Evolutionary conservation across 352 stramenopile genomes (phyloP).

Genomic region (Aphanomyces euteiches): DNA sequence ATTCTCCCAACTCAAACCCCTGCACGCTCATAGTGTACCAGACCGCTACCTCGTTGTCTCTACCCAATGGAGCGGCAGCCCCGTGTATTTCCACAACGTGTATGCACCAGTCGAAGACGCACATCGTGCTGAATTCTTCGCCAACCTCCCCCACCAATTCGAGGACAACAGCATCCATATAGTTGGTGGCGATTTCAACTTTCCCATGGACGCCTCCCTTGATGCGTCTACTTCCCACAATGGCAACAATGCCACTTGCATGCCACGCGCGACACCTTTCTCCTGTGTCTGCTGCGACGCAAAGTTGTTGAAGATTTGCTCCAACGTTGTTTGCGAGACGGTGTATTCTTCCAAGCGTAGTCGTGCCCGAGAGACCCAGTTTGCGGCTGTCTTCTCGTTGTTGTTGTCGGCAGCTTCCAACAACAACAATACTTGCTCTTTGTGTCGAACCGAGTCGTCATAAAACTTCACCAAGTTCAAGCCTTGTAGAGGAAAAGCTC

Average conservation of each 20-base stretch:
- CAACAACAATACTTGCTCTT: too few species aligned
- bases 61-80: background rate
- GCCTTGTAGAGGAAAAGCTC: too few species aligned
- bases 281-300: too few species aligned
- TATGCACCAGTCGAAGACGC: constrained; percentile 2
- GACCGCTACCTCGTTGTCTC: constrained; percentile 3
- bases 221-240: background rate
- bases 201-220: constrained; percentile 11
- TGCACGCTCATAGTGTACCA: background rate
- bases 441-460: too few species aligned
- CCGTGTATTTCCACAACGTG: constrained; percentile 16
- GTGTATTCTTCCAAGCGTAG: too few species aligned
- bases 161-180: constrained; percentile 24
- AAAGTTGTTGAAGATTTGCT: too few species aligned
- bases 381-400: too few species aligned
- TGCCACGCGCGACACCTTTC: too few species aligned
- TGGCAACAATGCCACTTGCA: background rate
- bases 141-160: constrained; percentile 7
- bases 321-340: too few species aligned
- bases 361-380: too few species aligned
- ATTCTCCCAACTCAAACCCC: background rate
- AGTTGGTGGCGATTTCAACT: constrained; percentile 33
- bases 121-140: background rate
- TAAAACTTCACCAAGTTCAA: too few species aligned
- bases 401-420: too few species aligned